phyloP scores from a whole-genome alignment of 805 yeast genomes.

The Kluyveromyces siamensis region DNA sequence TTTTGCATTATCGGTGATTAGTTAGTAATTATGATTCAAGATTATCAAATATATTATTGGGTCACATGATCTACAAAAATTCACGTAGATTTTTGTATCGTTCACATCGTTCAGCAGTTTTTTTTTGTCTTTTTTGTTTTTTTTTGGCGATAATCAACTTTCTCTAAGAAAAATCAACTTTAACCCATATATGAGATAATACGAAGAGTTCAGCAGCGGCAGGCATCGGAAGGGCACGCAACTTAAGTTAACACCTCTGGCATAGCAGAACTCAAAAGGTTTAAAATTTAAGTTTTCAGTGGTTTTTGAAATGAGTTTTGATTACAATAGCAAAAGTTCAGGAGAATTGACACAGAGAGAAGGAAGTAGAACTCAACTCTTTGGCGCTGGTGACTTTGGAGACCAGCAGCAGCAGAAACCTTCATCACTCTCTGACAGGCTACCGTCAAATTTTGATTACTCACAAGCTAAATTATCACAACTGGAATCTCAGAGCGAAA shows the following conservation, averaged over 20 bases:
- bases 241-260: too few relatives aligned
- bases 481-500: constrained; percentile 59
- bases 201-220: too few relatives aligned
- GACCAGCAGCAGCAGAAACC: constrained; percentile 8
- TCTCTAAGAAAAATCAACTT: background rate
- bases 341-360: constrained; percentile 17
- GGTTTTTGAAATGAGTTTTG: background rate
- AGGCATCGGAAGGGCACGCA: too few relatives aligned
- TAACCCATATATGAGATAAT: background rate
- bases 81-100: background rate
- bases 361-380: constrained; percentile 23
- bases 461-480: constrained; percentile 47
- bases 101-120: too few relatives aligned
- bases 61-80: background rate
- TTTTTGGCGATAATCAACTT: background rate
- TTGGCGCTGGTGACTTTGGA: constrained; percentile 11
- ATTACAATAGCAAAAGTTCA: background rate
- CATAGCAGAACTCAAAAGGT: too few relatives aligned
- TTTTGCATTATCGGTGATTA: too few relatives aligned
- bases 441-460: constrained; percentile 29
- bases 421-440: constrained; percentile 36
- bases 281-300: background rate
- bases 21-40: background rate
- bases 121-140: too few relatives aligned
- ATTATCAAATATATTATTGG: too few relatives aligned